phyloP scores from a whole-genome alignment of 148 eudicot genomes.

The Dysphania ambrosioides region DNA sequence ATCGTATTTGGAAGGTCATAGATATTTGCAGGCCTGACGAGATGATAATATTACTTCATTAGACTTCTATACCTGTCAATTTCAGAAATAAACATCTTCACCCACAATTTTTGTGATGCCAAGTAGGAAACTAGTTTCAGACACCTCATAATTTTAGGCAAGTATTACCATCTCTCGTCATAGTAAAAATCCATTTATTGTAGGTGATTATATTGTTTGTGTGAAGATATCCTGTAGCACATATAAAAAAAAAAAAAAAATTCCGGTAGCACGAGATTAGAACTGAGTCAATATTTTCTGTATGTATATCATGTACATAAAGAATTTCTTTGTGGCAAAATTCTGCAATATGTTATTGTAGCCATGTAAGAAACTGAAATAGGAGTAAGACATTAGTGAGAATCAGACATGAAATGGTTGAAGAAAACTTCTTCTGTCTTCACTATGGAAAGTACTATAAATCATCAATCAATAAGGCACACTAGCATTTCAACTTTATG shows the following conservation, averaged over 20 bases:
- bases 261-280: neutral
- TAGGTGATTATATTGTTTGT: constrained; percentile 9
- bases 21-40: constrained; percentile 57
- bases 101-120: neutral
- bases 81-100: constrained; percentile 5
- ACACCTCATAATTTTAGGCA: constrained; percentile 4
- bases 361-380: neutral
- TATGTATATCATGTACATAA: constrained; percentile 3
- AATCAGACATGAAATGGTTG: too few species aligned
- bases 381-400: constrained; percentile 2
- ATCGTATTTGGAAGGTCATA: constrained; percentile 67
- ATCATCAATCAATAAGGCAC: too few species aligned
- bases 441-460: too few species aligned
- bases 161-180: neutral
- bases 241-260: too few species aligned
- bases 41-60: neutral
- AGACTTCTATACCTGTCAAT: constrained; percentile 6
- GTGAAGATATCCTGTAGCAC: too few species aligned
- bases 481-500: too few species aligned
- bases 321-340: neutral
- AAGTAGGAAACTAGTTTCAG: constrained; percentile 33
- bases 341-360: neutral
- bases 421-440: too few species aligned
- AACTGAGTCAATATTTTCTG: constrained; percentile 11
- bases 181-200: constrained; percentile 1